phyloP scores from a whole-genome alignment of 169 alveolate genomes.

The Amoebophrya sp. region DNA sequence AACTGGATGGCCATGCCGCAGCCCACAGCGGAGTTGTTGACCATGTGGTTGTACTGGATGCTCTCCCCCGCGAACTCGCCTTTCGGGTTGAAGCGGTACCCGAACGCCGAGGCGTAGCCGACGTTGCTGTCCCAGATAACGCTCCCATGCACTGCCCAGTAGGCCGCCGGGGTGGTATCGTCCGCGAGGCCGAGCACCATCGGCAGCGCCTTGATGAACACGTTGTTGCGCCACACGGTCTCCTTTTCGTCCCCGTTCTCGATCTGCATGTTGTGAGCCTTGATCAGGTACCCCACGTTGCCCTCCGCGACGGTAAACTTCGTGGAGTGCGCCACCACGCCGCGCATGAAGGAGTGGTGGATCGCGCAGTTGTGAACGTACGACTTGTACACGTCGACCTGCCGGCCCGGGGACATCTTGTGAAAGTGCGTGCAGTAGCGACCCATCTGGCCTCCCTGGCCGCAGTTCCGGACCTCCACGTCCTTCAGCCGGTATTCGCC shows the following conservation, averaged over 20 bases:
- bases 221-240: background rate
- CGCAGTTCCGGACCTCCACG: background rate
- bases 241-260: background rate
- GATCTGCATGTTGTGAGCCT: background rate
- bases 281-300: background rate
- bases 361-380: background rate
- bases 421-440: background rate
- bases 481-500: background rate
- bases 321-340: background rate
- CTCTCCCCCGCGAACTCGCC: background rate
- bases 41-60: background rate
- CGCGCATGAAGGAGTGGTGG: background rate
- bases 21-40: background rate
- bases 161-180: background rate
- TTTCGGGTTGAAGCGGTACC: background rate
- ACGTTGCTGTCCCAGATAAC: background rate
- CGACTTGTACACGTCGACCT: background rate
- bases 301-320: background rate
- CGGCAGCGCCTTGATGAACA: background rate
- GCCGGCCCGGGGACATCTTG: background rate
- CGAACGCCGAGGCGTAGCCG: background rate
- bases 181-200: background rate
- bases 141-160: background rate
- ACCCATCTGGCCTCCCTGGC: background rate
- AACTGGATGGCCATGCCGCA: background rate